Evolutionary conservation across 768 basidiomycete genomes (phyloP), one percentile per base, ranked within the genome.

Genomic region (Pleurotus citrinopileatus): DNA sequence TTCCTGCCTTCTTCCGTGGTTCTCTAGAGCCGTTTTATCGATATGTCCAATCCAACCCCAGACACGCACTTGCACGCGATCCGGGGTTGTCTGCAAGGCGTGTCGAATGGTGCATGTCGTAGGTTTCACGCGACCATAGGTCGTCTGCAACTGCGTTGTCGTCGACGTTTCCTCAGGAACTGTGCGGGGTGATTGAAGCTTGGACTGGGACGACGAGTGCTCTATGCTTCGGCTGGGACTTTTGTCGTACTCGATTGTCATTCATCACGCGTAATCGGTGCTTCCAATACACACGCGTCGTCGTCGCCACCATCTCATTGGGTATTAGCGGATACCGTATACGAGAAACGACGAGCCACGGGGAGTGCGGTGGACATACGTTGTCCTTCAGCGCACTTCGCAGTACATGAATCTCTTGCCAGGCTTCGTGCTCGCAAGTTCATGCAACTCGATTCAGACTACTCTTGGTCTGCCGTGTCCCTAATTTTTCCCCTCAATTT

Each of bases 381-480:
- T 61, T 64, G 73, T 75, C 74, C 80, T 85, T 84, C 59, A 84
- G 84, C 80, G 73, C 79, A 83, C 80, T 84, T 84, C 79, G 83
- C 78, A 75, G 82, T 79, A 73, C 78, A 73, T 69, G 65, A 37
- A 28, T 52, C 29, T 6, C 29, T 32, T 6, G 29, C 42, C 23
- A 8, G 17, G 57, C 22, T 59, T 59, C 46, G 58, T 57, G 44
- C 54, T 17, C n/a, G 37, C 57, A 60, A 54, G 56, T 60, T 9
- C 32, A 66, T 67, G 73, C 64, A 79, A 80, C 81, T 83, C 79
- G 78, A 84, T 82, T 83, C 82, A 82, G 82, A 83, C 81, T 84
- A 82, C 77, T 83, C 81, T 83, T 71, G 70, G 73, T 74, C 81
- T 82, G 80, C 75, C 67, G 71, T 67, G 63, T n/a, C n/a, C 58